Percentiles rank a stretch among this genome's conserved stretches.
These are phyloP conservation scores for Paecilomyces sp. DNA, from an alignment of 2,329 filamentous ascomycete genomes.

Conservation along the genomic window DNA sequence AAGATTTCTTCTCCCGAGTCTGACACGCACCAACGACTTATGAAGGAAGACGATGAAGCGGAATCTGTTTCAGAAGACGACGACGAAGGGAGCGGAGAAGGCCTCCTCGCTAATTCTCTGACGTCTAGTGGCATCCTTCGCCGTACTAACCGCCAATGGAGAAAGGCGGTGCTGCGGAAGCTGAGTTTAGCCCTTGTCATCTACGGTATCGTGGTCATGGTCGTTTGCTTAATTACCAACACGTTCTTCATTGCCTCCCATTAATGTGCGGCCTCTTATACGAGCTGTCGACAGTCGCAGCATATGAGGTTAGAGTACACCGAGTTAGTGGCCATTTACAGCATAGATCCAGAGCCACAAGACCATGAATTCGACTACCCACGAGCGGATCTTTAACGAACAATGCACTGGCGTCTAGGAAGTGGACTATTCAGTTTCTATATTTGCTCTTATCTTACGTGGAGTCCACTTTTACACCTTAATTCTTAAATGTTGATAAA, in stretches of 20 bases:
- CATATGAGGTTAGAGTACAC: neutral
- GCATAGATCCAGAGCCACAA: neutral
- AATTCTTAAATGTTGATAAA: neutral
- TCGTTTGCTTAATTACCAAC: constrained; percentile 79
- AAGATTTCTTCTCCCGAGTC: constrained; percentile 92
- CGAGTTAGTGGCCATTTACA: neutral
- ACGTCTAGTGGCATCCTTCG: constrained; percentile 51
- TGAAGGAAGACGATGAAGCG: constrained; percentile 81
- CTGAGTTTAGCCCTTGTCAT: constrained; percentile 67
- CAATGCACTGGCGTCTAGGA: neutral
- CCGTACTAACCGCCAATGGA: constrained; percentile 59
- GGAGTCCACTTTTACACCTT: neutral
- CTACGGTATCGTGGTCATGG: constrained; percentile 85
- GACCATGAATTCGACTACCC: neutral
- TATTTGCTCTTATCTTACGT: neutral
- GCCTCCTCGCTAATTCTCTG: constrained; percentile 35
- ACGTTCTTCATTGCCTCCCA: constrained; percentile 66
- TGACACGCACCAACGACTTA: constrained; percentile 72
- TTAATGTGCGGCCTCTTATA: constrained; percentile 28
- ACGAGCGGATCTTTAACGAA: neutral
- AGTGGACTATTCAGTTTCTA: neutral
- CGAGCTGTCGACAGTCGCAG: neutral
- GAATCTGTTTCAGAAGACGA: constrained; percentile 40
- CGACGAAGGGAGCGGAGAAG: constrained; percentile 21
- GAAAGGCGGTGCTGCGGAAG: constrained; percentile 58